Percentiles rank a stretch among this genome's conserved stretches.
These are phyloP conservation scores for Coemansia sp. DNA, from an alignment of 192 early-diverging fungal species.

Conservation along the genomic window DNA sequence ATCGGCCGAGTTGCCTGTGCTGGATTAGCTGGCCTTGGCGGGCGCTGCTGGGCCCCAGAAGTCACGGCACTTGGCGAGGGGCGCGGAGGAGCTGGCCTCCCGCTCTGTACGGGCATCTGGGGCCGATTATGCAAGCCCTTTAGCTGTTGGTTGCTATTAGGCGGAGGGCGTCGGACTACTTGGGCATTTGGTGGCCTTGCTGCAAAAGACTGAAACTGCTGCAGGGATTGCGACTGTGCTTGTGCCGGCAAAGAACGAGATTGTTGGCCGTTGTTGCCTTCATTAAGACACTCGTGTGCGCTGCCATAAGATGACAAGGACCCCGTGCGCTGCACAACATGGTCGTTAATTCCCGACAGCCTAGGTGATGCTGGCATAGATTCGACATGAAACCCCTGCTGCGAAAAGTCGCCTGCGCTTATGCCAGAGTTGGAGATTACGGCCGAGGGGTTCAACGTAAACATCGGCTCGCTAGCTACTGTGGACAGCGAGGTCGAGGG, in stretches of 20 bases:
- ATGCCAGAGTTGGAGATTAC: conserved; percentile 6
- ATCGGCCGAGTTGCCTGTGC: not conserved
- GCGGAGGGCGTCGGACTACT: conserved; percentile 5
- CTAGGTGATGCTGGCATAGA: conserved; percentile 18
- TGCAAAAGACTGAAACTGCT: not conserved
- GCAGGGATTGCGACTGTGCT: not conserved
- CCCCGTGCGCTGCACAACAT: not conserved
- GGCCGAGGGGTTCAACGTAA: conserved; percentile 1
- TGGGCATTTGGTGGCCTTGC: not conserved
- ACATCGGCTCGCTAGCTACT: conserved; percentile 1
- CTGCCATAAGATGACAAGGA: not conserved
- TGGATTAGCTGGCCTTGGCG: conserved; percentile 1
- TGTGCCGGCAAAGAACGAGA: not conserved
- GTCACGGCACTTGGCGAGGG: not conserved
- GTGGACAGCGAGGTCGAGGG: not conserved
- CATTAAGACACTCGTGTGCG: not conserved
- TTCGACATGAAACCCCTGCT: conserved; percentile 8
- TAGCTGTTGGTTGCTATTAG: not conserved
- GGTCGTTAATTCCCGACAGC: conserved; percentile 3
- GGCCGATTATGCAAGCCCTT: not conserved
- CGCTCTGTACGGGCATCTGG: not conserved
- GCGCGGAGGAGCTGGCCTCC: not conserved
- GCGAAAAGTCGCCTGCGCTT: conserved; percentile 1
- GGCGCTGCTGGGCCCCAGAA: not conserved
- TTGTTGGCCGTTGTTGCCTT: not conserved